Conservation (phyloP, 768 basidiomycete genomes). For the Kwoniella pini region DNA sequence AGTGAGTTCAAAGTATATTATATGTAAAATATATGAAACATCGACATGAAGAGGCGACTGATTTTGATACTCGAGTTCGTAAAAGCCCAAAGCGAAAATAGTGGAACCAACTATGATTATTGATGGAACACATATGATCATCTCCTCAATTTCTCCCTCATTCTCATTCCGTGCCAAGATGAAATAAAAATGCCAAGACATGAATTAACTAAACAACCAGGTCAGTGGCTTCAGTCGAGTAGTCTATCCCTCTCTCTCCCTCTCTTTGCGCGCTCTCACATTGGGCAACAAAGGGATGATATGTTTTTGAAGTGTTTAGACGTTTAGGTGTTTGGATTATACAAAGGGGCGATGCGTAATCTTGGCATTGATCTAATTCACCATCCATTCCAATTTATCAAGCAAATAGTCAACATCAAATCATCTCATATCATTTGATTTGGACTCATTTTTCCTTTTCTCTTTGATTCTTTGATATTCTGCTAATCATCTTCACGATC, state of each 20-base stretch:
- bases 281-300: not conserved
- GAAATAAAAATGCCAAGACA: not conserved
- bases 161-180: not conserved
- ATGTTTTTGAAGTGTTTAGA: not conserved
- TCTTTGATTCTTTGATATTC: slow-evolving; percentile 2
- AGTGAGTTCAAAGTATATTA: no score
- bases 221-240: not conserved
- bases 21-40: no score
- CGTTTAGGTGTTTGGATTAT: no score
- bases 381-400: no score
- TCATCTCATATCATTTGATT: no score
- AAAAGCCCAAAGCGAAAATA: no score
- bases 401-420: no score
- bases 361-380: slow-evolving; percentile 6
- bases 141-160: not conserved
- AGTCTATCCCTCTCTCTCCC: not conserved
- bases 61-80: not conserved
- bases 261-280: no score
- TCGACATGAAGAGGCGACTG: slow-evolving; percentile 8
- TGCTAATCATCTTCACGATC: no score
- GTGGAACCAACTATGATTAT: no score
- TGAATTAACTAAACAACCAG: not conserved
- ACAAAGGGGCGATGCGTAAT: slow-evolving; percentile 20
- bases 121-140: no score
- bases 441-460: not conserved